These are phyloP conservation scores for Hericium erinaceus DNA, from an alignment of 768 basidiomycete species.

Conservation along the genomic window DNA sequence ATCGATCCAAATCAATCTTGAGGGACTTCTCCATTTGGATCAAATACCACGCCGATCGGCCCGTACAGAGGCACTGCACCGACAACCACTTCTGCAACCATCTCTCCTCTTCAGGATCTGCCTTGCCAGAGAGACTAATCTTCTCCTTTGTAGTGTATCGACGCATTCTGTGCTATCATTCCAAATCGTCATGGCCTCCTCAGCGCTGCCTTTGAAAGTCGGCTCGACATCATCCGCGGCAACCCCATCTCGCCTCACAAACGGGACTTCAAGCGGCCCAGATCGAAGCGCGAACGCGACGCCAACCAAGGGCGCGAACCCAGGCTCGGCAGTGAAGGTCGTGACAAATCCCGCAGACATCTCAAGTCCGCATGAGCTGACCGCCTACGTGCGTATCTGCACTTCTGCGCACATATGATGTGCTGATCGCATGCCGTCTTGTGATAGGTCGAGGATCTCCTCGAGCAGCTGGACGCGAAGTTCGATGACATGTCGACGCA, in stretches of 20 bases:
- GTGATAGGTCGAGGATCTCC: constrained; percentile 71
- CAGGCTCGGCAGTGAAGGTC: background rate
- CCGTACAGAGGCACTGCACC: too few species aligned
- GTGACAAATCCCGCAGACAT: constrained; percentile 44
- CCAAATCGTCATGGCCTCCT: background rate
- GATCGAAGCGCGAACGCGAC: background rate
- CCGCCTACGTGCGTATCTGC: constrained; percentile 69
- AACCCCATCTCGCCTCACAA: background rate
- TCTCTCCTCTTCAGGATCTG: too few species aligned
- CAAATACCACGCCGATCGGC: too few species aligned
- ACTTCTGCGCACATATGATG: background rate
- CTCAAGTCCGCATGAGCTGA: constrained; percentile 89
- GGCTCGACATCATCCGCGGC: background rate
- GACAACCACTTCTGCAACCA: too few species aligned
- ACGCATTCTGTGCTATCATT: too few species aligned
- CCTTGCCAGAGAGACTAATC: too few species aligned
- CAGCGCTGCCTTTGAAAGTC: background rate
- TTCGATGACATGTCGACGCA: constrained; percentile 92
- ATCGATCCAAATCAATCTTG: too few species aligned
- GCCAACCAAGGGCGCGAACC: background rate
- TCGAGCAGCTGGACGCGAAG: constrained; percentile 82
- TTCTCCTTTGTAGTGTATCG: too few species aligned
- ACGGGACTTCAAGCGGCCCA: background rate
- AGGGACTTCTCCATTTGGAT: too few species aligned
- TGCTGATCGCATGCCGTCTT: background rate